Base-by-base conservation (phyloP, 148 eudicot species). In the Cornus controversa region DNA sequence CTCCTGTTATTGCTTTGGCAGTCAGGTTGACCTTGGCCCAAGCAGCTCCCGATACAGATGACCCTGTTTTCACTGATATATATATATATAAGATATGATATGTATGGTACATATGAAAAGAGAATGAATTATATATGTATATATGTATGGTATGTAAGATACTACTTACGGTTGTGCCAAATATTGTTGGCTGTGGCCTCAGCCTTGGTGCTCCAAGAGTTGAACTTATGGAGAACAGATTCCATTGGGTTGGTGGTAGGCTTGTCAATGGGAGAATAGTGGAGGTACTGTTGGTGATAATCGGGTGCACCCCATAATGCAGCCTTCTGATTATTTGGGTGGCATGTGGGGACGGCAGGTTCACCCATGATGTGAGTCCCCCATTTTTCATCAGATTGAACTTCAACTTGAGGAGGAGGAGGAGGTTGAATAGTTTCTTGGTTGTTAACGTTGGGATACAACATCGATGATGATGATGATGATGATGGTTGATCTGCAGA, bases 351-450 rank as follows among this genome's bases (percentile, higher is more conserved):
- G 23, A 75, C 83, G 4, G 83, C 85, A 10, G 87, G 83, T 4
- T 82, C 74, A 5, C 87, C 87, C 85, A 82, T 82, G 22, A 82
- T 70, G n/a, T 82, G 83, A 15, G 87, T 82, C 60, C 87, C 87
- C 83, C 81, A 82, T 57, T 85, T 82, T 73, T 84, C 82, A 13
- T 40, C 45, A 40, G 34, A 5, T 31, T 31, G 34, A 31, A 31
- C 2, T 31, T 31, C n/a, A n/a, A n/a, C 4, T 31, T 31, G 34
- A 31, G 34, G 34, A 2, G 34, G 2, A 31, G 34, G 34, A 31
- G 34, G 34, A 40, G 45, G 45, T 40, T 40, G 45, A 8, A 40
- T 40, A 6, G 0, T 40, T 40, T 40, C 45, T 40, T 3, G 8
- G 4, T 40, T 7, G 45, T 40, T 40, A 4, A 40, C 45, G 45